A percentile compares a stretch with the other conserved stretches of the same genome.
phyloP scores from a whole-genome alignment of 2,329 filamentous ascomycete species.

The Stemphylium beticola region DNA sequence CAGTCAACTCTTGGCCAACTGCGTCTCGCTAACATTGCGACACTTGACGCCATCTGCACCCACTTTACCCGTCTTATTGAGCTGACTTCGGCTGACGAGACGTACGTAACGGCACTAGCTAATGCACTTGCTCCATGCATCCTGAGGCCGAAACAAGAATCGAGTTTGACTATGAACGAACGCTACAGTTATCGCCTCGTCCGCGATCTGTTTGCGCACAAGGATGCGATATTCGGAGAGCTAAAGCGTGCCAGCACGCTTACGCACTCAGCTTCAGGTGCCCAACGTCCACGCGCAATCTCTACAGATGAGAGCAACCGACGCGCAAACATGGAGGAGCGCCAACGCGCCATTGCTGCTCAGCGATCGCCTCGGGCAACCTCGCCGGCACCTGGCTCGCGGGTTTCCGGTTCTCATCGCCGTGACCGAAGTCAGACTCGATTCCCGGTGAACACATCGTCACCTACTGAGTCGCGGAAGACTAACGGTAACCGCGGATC shows the following conservation, averaged over 20 bases:
- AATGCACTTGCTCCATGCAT: slow-evolving; percentile 81
- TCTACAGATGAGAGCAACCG: slow-evolving; percentile 96
- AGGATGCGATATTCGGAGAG: slow-evolving; percentile 93
- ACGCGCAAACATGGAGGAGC: slow-evolving; percentile 91
- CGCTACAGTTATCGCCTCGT: slow-evolving; percentile 90
- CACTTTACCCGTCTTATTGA: slow-evolving; percentile 98
- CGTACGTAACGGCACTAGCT: slow-evolving; percentile 77
- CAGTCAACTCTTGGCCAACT: slow-evolving; percentile 96
- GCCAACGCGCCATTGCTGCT: slow-evolving; percentile 77
- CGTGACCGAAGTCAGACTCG: slow-evolving; percentile 82
- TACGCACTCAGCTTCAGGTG: slow-evolving; percentile 63
- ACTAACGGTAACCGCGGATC: slow-evolving; percentile 66
- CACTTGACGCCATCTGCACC: slow-evolving; percentile 96
- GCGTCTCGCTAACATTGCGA: slow-evolving; percentile 95
- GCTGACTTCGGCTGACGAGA: slow-evolving; percentile 91
- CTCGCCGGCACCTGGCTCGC: slow-evolving; percentile 70
- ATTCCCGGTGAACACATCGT: slow-evolving; percentile 75
- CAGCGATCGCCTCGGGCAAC: slow-evolving; percentile 70
- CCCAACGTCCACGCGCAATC: slow-evolving; percentile 78
- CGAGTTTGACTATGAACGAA: slow-evolving; percentile 92
- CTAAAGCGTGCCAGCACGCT: slow-evolving; percentile 86
- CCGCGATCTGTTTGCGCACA: slow-evolving; percentile 89
- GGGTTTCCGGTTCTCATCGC: slow-evolving; percentile 52
- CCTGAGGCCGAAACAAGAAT: slow-evolving; percentile 84
- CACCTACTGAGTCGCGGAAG: slow-evolving; percentile 60